These are phyloP conservation scores for Podila epicladia DNA, from an alignment of 192 early-diverging fungal species.

Conservation along the genomic window DNA sequence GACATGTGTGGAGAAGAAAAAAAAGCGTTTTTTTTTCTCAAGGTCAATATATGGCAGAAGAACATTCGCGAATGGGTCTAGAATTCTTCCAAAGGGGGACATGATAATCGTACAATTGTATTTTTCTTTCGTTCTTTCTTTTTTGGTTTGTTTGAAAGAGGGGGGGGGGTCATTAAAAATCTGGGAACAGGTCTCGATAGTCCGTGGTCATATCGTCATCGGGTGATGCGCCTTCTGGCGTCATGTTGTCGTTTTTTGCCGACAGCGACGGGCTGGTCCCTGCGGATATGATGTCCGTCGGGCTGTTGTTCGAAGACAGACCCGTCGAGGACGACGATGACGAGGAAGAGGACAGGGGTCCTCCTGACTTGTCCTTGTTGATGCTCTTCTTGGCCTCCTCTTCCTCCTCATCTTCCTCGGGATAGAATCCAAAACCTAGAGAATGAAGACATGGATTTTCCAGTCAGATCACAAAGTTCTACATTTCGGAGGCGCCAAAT, in stretches of 20 bases:
- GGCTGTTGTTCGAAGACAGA: not conserved
- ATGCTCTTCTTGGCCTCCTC: not conserved
- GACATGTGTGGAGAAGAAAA: too few relatives aligned
- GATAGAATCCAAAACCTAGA: constrained; percentile 41
- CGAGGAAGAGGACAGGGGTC: not conserved
- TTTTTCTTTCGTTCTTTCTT: not conserved
- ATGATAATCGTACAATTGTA: not conserved
- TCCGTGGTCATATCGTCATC: constrained; percentile 29
- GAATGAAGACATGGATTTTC: not conserved
- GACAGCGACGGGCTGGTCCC: not conserved
- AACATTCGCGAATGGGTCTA: too few relatives aligned
- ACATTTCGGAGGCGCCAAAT: not conserved
- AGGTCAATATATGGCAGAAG: too few relatives aligned
- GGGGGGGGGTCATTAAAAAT: constrained; percentile 48
- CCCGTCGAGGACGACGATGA: not conserved
- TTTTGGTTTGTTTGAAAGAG: not conserved
- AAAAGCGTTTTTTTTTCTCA: too few relatives aligned
- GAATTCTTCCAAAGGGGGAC: not conserved
- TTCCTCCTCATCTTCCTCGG: constrained; percentile 31
- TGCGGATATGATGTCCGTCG: not conserved
- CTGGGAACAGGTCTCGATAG: constrained; percentile 53
- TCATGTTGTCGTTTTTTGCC: constrained; percentile 1
- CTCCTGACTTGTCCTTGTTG: not conserved
- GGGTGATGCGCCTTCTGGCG: not conserved
- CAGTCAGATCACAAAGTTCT: not conserved